Conservation (phyloP, 768 basidiomycete species). For the Suillus occidentalis region DNA sequence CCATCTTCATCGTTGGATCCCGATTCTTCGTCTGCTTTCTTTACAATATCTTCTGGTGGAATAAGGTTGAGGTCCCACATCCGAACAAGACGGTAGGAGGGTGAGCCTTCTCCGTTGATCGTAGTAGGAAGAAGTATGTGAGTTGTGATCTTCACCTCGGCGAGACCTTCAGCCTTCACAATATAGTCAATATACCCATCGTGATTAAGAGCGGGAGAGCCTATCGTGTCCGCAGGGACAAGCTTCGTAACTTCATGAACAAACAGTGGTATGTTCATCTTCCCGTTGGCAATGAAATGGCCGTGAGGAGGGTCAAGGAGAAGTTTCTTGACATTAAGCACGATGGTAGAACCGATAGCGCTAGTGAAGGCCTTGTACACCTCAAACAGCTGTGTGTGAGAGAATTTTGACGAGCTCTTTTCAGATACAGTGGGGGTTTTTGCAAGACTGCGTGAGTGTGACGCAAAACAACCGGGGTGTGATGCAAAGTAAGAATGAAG, state of each 20-base stretch:
- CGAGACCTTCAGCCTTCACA: conserved; percentile 19
- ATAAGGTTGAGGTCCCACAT: conserved; percentile 19
- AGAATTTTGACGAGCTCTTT: neutral
- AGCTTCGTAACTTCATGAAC: conserved; percentile 8
- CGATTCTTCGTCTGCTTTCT: neutral
- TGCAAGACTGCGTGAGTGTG: neutral
- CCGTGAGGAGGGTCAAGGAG: conserved; percentile 26
- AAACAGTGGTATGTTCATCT: conserved; percentile 25
- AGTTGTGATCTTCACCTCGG: conserved; percentile 19
- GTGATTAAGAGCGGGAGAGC: neutral
- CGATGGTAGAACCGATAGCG: conserved; percentile 14
- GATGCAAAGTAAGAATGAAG: conserved; percentile 27
- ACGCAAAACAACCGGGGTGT: conserved; percentile 22
- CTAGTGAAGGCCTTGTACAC: conserved; percentile 6
- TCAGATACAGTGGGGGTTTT: neutral
- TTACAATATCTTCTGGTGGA: neutral
- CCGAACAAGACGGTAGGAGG: conserved; percentile 17
- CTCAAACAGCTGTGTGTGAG: conserved; percentile 4
- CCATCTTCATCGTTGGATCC: neutral
- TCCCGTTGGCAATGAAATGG: conserved; percentile 30
- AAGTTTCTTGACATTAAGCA: conserved; percentile 17
- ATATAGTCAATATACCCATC: conserved; percentile 14
- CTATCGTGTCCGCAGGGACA: neutral
- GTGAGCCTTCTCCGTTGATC: neutral
- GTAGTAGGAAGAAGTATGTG: conserved; percentile 12